These are phyloP conservation scores for Exophiala bonariae DNA, from an alignment of 2,329 filamentous ascomycete genomes.

Conservation along the genomic window DNA sequence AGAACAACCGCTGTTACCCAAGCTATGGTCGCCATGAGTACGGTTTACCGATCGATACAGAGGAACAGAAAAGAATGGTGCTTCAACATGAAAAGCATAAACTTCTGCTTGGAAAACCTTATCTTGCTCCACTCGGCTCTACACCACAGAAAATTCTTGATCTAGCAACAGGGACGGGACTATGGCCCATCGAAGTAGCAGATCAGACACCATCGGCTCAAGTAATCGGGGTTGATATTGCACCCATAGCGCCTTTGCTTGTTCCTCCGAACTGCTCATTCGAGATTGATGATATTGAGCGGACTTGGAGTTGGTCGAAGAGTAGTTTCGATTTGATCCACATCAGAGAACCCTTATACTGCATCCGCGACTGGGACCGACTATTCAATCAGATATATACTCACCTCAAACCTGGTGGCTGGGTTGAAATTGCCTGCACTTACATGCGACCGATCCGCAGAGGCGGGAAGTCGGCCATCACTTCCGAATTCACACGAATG, in stretches of 20 bases:
- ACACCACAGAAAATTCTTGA: slow-evolving; percentile 17
- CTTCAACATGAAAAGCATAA: slow-evolving; percentile 14
- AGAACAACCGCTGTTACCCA: slow-evolving; percentile 10
- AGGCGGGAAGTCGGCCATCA: too few species aligned
- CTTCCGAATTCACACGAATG: too few species aligned
- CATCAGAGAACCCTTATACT: slow-evolving; percentile 31
- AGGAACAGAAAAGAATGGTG: slow-evolving; percentile 18
- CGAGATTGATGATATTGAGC: slow-evolving; percentile 31
- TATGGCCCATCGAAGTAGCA: slow-evolving; percentile 35
- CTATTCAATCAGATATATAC: slow-evolving; percentile 3
- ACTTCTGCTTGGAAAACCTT: slow-evolving; percentile 8
- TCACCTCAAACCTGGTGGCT: too few species aligned
- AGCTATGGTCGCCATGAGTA: slow-evolving; percentile 14
- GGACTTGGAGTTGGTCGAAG: slow-evolving; percentile 40
- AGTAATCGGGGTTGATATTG: slow-evolving; percentile 15
- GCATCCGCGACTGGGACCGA: slow-evolving; percentile 24
- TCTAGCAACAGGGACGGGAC: slow-evolving; percentile 17
- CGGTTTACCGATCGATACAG: slow-evolving; percentile 16
- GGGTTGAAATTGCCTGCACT: too few species aligned
- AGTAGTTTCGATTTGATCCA: slow-evolving; percentile 31
- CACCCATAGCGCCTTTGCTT: slow-evolving; percentile 13
- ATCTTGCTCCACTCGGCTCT: slow-evolving; percentile 10
- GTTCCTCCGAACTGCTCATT: slow-evolving; percentile 25
- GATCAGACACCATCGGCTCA: slow-evolving; percentile 38
- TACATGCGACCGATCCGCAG: too few species aligned